Conservation (phyloP, 2,329 filamentous ascomycete species). For the Camillea tinctor region DNA sequence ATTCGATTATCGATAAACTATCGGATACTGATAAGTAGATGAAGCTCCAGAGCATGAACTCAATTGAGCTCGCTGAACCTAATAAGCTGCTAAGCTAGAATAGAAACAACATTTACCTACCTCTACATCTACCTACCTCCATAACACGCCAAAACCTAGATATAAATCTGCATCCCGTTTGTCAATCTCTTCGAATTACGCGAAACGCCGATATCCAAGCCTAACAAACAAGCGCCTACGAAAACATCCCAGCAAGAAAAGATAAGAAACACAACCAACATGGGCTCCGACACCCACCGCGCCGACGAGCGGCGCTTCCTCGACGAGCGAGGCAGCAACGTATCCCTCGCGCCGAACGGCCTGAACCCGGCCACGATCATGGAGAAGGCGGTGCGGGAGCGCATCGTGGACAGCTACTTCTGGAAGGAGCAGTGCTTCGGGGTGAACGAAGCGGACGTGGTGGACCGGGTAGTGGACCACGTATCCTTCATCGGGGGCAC, state of each 20-base stretch:
- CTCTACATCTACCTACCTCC: neutral
- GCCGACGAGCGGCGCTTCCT: constrained; percentile 82
- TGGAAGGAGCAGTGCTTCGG: constrained; percentile 99
- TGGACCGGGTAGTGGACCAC: constrained; percentile 84
- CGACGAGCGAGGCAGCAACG: constrained; percentile 83
- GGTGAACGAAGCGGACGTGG: constrained; percentile 78
- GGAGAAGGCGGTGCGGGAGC: constrained; percentile 92
- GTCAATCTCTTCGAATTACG: neutral
- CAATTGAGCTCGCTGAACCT: neutral
- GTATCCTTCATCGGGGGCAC: constrained; percentile 85
- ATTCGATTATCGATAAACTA: neutral
- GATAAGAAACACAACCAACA: constrained; percentile 2
- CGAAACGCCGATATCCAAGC: neutral
- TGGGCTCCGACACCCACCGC: constrained; percentile 49
- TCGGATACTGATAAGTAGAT: neutral
- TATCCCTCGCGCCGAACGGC: constrained; percentile 75
- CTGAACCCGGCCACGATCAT: constrained; percentile 94
- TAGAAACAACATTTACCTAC: neutral
- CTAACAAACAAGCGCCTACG: neutral
- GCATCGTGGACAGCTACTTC: constrained; percentile 93
- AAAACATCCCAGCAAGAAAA: neutral
- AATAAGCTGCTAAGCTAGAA: too few species aligned
- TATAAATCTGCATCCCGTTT: neutral
- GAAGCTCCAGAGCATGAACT: neutral
- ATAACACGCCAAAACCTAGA: neutral